A percentile compares a stretch with the other conserved stretches of the same genome.
Conservation (phyloP, 2,329 filamentous ascomycete species). For the Aureobasidium lini region DNA sequence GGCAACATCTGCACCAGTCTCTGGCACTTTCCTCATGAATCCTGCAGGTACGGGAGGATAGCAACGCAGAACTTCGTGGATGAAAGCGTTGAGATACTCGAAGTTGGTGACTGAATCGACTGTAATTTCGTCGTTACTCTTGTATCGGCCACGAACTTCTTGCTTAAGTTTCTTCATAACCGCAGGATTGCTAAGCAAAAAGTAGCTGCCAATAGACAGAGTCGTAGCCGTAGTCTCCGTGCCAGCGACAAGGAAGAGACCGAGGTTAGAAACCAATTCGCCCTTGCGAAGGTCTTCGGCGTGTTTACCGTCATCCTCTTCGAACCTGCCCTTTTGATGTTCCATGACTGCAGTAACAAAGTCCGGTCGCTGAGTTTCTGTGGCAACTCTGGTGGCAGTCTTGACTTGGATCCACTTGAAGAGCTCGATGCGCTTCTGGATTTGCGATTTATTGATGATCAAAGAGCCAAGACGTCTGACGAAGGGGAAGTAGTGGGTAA, state of each 20-base stretch:
- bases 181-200: constrained; percentile 34
- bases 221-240: constrained; percentile 46
- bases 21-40: constrained; percentile 23
- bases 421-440: constrained; percentile 20
- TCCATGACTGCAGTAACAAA: constrained; percentile 20
- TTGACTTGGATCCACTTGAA: constrained; percentile 21
- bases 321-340: constrained; percentile 18
- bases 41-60: constrained; percentile 39
- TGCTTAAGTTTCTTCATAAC: constrained; percentile 31
- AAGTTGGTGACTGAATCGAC: constrained; percentile 19
- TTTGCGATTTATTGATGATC: constrained; percentile 18
- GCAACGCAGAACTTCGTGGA: constrained; percentile 40
- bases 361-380: constrained; percentile 23
- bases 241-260: constrained; percentile 29
- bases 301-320: constrained; percentile 18
- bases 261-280: background rate
- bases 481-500: constrained; percentile 23
- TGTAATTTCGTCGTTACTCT: constrained; percentile 22
- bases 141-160: constrained; percentile 38
- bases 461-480: constrained; percentile 14
- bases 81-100: constrained; percentile 37
- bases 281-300: background rate
- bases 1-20: constrained; percentile 22
- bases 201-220: constrained; percentile 34
- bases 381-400: constrained; percentile 22